These are phyloP conservation scores for Penicillium tannophilum DNA, from an alignment of 495 filamentous ascomycete species.

Conservation along the genomic window DNA sequence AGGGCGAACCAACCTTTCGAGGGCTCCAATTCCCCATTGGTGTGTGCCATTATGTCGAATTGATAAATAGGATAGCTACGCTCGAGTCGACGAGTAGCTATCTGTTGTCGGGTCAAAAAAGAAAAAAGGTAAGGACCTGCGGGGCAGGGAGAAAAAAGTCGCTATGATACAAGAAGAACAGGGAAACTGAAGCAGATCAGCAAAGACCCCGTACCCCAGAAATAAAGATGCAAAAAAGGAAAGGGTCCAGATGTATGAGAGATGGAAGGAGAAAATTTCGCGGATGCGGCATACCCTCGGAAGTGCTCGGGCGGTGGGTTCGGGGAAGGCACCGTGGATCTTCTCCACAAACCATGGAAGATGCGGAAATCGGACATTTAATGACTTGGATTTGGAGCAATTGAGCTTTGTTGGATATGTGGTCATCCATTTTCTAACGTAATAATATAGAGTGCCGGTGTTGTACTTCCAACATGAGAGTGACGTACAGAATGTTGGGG, in stretches of 20 bases:
- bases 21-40: conserved; percentile 47
- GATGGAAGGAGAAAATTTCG: conserved; percentile 49
- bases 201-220: conserved; percentile 42
- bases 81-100: conserved; percentile 21
- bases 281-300: conserved; percentile 48
- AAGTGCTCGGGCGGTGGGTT: conserved; percentile 47
- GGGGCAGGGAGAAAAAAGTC: conserved; percentile 28
- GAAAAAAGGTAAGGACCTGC: conserved; percentile 21
- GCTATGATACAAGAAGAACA: conserved; percentile 43
- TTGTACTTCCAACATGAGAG: background rate
- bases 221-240: conserved; percentile 29
- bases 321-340: conserved; percentile 32
- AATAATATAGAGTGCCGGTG: background rate
- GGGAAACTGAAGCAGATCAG: conserved; percentile 44
- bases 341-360: conserved; percentile 24
- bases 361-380: conserved; percentile 4
- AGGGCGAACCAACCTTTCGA: conserved; percentile 41
- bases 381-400: background rate
- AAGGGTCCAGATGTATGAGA: conserved; percentile 28
- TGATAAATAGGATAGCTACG: conserved; percentile 23
- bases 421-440: background rate
- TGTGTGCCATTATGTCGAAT: conserved; percentile 41
- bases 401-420: too few relatives aligned
- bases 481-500: background rate
- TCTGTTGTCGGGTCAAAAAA: conserved; percentile 20